Evolutionary conservation across 2,329 filamentous ascomycete species (phyloP).

Genomic region (Aureobasidium leucospermi): DNA sequence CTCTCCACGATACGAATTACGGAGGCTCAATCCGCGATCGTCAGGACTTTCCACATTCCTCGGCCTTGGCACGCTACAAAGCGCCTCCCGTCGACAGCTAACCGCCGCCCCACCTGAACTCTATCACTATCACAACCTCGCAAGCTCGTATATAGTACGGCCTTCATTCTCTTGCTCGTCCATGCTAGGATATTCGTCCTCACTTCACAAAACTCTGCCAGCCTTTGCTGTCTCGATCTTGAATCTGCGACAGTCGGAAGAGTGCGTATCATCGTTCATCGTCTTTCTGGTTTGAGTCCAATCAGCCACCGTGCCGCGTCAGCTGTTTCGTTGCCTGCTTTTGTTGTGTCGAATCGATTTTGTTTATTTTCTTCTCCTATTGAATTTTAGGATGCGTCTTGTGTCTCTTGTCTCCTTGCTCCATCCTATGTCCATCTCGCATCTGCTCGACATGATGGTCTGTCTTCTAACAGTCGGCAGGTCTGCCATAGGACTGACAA

Average conservation of each 20-base stretch:
- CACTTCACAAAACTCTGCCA: not conserved
- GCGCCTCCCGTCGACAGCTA: not conserved
- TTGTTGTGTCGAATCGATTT: too few species aligned
- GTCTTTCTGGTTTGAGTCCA: too few species aligned
- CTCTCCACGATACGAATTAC: too few species aligned
- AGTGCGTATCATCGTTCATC: too few species aligned
- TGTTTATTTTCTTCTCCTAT: too few species aligned
- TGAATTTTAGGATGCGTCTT: not conserved
- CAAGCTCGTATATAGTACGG: not conserved
- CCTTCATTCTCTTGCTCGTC: too few species aligned
- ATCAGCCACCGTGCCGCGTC: too few species aligned
- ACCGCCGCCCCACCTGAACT: not conserved
- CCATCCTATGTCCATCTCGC: too few species aligned
- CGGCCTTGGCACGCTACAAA: not conserved
- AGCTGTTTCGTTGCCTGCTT: too few species aligned
- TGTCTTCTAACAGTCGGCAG: not conserved
- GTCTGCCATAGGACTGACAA: not conserved
- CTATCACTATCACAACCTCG: not conserved
- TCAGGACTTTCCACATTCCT: not conserved
- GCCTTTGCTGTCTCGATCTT: too few species aligned
- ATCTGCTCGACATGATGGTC: not conserved
- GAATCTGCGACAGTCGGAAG: too few species aligned
- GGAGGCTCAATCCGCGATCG: not conserved
- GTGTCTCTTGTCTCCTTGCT: not conserved
- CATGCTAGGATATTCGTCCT: not conserved